phyloP scores from a whole-genome alignment of 1,139 yeast genomes.

The Magnusiomyces sp. region DNA sequence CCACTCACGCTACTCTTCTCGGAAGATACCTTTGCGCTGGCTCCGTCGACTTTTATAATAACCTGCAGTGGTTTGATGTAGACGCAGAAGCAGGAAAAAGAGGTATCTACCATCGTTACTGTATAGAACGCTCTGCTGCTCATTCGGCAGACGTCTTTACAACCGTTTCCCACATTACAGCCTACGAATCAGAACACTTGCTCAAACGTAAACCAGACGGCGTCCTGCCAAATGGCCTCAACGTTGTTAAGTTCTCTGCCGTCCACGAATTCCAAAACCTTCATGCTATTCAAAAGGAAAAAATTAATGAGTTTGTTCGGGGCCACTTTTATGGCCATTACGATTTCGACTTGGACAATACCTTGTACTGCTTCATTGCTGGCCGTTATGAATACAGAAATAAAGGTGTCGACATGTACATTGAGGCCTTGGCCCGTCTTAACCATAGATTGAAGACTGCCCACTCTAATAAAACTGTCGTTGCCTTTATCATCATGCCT shows the following conservation, averaged over 20 bases:
- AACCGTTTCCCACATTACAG: constrained; percentile 94
- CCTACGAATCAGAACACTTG: constrained; percentile 87
- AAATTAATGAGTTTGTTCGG: constrained; percentile 86
- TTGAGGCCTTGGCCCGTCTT: constrained; percentile 85
- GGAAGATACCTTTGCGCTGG: constrained; percentile 97
- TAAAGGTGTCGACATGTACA: constrained; percentile 93
- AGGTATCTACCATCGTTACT: constrained; percentile 94
- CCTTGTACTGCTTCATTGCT: constrained; percentile 90
- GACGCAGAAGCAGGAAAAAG: constrained; percentile 97
- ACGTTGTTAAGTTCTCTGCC: constrained; percentile 92
- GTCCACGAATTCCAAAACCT: constrained; percentile 96
- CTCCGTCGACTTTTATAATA: constrained; percentile 89
- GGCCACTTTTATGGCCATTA: constrained; percentile 97
- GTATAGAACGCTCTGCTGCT: constrained; percentile 94
- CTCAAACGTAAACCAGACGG: constrained; percentile 96
- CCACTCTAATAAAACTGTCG: constrained; percentile 85
- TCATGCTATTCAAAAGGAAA: constrained; percentile 85
- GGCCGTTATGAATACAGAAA: constrained; percentile 96
- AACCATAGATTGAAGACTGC: constrained; percentile 76
- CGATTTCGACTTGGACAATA: constrained; percentile 89
- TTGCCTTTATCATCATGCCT: constrained; percentile 98
- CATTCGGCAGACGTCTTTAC: constrained; percentile 96
- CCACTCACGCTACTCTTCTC: constrained; percentile 92
- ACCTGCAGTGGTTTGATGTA: constrained; percentile 82
- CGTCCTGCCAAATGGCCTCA: constrained; percentile 91